Percentiles rank a stretch among this genome's conserved stretches.
Evolutionary conservation across 2,329 filamentous ascomycete species (phyloP).

Genomic region (Aspergillus sp.): DNA sequence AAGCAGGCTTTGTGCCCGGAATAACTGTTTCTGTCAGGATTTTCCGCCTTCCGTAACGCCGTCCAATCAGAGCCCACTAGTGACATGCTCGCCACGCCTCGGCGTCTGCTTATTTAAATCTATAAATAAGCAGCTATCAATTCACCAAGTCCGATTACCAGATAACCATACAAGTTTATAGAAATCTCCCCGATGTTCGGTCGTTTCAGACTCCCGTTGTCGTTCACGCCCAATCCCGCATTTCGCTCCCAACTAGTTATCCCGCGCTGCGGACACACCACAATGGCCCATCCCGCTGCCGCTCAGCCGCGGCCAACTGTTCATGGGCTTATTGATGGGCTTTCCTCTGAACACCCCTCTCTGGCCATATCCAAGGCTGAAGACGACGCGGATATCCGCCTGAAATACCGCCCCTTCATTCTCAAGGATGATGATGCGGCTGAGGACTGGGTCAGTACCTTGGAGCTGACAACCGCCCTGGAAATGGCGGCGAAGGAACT

Average conservation of each 20-base stretch:
- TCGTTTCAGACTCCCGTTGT: not conserved
- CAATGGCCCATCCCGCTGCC: not conserved
- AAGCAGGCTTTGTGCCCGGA: not conserved
- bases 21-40: not conserved
- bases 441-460: constrained; percentile 56
- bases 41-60: not conserved
- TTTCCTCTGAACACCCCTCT: not conserved
- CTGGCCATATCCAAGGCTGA: constrained; percentile 28
- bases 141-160: not conserved
- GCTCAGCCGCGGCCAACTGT: not conserved
- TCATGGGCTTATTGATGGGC: not conserved
- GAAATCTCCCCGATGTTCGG: not conserved
- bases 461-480: constrained; percentile 57
- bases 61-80: not conserved
- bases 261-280: not conserved
- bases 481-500: no score
- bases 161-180: not conserved
- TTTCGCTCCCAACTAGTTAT: not conserved
- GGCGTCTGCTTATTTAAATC: not conserved
- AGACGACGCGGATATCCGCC: constrained; percentile 49
- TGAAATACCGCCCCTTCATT: constrained; percentile 57
- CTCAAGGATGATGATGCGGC: constrained; percentile 39
- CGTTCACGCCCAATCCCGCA: not conserved
- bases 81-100: not conserved
- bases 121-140: not conserved